Conservation (phyloP, 2,329 filamentous ascomycete species). For the Xylaria sp. region DNA sequence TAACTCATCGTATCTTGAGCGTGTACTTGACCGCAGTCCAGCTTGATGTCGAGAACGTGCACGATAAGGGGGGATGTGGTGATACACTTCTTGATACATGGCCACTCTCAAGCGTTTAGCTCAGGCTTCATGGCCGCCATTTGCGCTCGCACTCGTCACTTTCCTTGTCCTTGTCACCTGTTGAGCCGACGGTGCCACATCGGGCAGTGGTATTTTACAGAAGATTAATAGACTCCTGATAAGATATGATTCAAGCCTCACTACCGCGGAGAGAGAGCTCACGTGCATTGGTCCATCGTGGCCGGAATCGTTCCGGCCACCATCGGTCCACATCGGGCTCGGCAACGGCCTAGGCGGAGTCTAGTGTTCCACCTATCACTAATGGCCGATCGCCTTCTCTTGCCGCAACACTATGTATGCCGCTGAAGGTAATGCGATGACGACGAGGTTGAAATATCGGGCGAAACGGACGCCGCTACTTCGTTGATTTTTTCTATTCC, state of each 20-base stretch:
- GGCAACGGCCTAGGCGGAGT: conserved; percentile 20
- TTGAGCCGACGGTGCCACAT: not conserved
- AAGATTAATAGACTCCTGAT: not conserved
- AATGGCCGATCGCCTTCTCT: conserved; percentile 13
- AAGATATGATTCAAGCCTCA: not conserved
- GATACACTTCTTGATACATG: not conserved
- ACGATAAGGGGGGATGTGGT: not conserved
- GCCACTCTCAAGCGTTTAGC: not conserved
- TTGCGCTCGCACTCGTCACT: not conserved
- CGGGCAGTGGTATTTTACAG: not conserved
- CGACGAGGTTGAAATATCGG: not conserved
- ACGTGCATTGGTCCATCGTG: conserved; percentile 24
- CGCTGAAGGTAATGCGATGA: not conserved
- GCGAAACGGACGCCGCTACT: not conserved
- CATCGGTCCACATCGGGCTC: conserved; percentile 22
- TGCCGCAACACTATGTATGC: not conserved
- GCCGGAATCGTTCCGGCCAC: conserved; percentile 31
- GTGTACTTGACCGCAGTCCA: not conserved
- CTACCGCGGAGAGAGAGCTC: conserved; percentile 10
- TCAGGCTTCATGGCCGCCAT: not conserved
- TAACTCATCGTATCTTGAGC: not conserved
- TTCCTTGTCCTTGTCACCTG: not conserved
- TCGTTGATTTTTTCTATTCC: not conserved
- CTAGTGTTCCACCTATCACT: conserved; percentile 22
- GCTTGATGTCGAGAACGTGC: not conserved